A percentile compares a stretch with the other conserved stretches of the same genome.
These are phyloP conservation scores for Trametes coccinea DNA, from an alignment of 768 basidiomycete species.

Conservation along the genomic window DNA sequence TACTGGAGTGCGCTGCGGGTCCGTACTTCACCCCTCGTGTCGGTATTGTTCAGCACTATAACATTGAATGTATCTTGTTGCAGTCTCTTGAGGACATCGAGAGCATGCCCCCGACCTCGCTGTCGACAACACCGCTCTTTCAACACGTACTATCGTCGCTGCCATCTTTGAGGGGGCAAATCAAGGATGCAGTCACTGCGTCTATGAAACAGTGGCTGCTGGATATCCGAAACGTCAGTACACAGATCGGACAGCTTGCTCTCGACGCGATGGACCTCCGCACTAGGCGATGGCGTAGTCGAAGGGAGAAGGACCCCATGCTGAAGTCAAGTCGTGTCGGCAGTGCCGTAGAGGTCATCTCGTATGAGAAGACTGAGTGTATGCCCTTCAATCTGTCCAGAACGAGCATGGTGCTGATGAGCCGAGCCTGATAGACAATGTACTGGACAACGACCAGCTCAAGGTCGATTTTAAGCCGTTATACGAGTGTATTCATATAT, in stretches of 20 bases:
- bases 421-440: conserved; percentile 58
- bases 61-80: conserved; percentile 30
- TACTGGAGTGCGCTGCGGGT: conserved; percentile 98
- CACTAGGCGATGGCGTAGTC: conserved; percentile 76
- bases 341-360: conserved; percentile 88
- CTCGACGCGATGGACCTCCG: conserved; percentile 88
- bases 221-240: conserved; percentile 88
- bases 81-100: conserved; percentile 96
- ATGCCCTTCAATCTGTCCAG: conserved; percentile 34
- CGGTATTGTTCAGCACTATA: conserved; percentile 19
- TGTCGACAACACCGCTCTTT: conserved; percentile 92
- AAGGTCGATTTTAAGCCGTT: conserved; percentile 92
- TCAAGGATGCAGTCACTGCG: conserved; percentile 92
- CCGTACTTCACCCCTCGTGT: conserved; percentile 36
- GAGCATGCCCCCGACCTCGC: conserved; percentile 81
- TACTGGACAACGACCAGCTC: conserved; percentile 87
- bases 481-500: conserved; percentile 97
- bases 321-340: conserved; percentile 78
- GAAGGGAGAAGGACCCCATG: conserved; percentile 83
- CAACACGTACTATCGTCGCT: conserved; percentile 89
- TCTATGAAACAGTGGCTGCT: conserved; percentile 97
- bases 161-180: conserved; percentile 84
- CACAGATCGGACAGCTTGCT: conserved; percentile 82
- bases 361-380: conserved; percentile 95
- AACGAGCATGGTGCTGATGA: not conserved